Percentiles rank a stretch among this genome's conserved stretches.
These are phyloP conservation scores for Auxenochlorella protothecoides DNA, from an alignment of 139 green algal genomes.

Conservation along the genomic window DNA sequence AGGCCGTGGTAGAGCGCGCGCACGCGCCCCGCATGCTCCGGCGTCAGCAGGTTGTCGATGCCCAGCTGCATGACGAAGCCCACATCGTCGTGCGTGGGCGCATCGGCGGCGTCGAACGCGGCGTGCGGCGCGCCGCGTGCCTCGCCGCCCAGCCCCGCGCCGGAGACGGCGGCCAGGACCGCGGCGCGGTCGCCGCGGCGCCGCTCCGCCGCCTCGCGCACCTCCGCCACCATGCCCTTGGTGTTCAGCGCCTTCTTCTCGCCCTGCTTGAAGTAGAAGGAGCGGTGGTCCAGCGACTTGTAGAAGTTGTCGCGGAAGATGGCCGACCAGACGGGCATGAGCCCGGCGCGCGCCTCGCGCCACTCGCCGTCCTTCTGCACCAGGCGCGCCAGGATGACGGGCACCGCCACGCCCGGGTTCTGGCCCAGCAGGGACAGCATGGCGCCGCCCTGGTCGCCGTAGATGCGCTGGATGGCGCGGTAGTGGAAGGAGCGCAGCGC, in stretches of 20 bases:
- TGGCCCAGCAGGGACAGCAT: conserved; percentile 75
- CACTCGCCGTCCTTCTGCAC: conserved; percentile 92
- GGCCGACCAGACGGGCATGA: conserved; percentile 71
- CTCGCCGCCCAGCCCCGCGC: conserved; percentile 1
- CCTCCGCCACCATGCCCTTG: conserved; percentile 81
- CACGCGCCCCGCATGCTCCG: conserved; percentile 16
- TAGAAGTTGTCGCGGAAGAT: conserved; percentile 96
- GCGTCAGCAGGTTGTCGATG: conserved; percentile 21
- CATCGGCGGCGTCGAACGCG: conserved; percentile 58
- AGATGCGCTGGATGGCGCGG: conserved; percentile 76
- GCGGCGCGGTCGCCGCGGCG: conserved; percentile 33
- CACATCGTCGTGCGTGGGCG: conserved; percentile 19
- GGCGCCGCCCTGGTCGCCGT: conserved; percentile 52
- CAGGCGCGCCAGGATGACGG: conserved; percentile 76
- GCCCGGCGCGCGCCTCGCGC: conserved; percentile 42
- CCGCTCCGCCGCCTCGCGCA: conserved; percentile 79
- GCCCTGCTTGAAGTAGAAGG: conserved; percentile 99
- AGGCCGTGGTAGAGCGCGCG: conserved; percentile 38
- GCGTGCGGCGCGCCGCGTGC: conserved; percentile 41
- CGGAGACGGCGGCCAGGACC: conserved; percentile 22
- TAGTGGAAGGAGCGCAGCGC: conserved; percentile 57
- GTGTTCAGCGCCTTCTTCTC: conserved; percentile 89
- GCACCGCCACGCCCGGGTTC: conserved; percentile 76
- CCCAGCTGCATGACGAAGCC: conserved; percentile 18
- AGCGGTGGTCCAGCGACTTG: conserved; percentile 95